A percentile compares a stretch with the other conserved stretches of the same genome.
Evolutionary conservation across 768 basidiomycete species (phyloP).

Genomic region (Boletus pseudopeckii): DNA sequence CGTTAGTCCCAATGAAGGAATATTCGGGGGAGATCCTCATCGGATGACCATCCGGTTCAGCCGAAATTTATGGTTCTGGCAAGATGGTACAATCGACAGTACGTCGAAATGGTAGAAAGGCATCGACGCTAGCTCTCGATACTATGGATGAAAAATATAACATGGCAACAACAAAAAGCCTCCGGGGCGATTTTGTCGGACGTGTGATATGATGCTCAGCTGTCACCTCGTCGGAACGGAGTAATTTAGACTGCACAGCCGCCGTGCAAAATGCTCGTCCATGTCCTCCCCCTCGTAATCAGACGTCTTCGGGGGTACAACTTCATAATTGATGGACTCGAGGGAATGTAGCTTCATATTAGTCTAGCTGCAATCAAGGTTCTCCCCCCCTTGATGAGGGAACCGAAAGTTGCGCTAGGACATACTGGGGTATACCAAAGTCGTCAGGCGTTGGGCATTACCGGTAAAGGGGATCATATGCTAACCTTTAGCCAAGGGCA

Average conservation of each 20-base stretch:
- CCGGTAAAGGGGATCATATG: conserved; percentile 9
- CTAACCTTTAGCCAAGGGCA: conserved; percentile 9
- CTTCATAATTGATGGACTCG: background rate
- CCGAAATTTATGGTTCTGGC: conserved; percentile 1
- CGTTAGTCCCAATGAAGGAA: background rate
- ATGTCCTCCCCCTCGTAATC: background rate
- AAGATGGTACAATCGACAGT: background rate
- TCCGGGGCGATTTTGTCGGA: background rate
- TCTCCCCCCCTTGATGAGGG: background rate
- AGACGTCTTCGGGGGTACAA: background rate
- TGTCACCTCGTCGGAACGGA: conserved; percentile 8
- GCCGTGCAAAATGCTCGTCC: background rate
- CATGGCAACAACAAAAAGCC: background rate
- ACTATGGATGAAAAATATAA: background rate
- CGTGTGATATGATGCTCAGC: background rate
- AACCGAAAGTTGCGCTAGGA: background rate
- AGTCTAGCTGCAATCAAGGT: conserved; percentile 1
- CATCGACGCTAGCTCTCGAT: background rate
- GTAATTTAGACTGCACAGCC: conserved; percentile 2
- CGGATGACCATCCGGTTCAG: background rate
- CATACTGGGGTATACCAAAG: background rate
- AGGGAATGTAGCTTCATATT: background rate
- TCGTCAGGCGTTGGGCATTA: background rate
- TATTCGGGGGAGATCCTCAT: conserved; percentile 1
- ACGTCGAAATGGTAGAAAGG: conserved; percentile 5